phyloP scores from a whole-genome alignment of 768 basidiomycete genomes.

The Peribolospora baueri region DNA sequence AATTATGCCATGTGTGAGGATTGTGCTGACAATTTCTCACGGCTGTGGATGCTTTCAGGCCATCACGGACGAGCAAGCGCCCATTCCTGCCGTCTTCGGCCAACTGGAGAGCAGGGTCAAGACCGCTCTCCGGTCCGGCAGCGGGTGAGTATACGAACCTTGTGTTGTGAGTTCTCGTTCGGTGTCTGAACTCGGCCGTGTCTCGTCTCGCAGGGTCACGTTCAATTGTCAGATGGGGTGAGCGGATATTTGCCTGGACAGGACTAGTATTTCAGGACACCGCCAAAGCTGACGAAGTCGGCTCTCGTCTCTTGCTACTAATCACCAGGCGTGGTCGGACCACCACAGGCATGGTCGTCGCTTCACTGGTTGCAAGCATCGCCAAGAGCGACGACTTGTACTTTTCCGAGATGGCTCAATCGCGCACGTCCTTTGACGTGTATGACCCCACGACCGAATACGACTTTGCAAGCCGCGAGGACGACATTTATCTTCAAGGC shows the following conservation, averaged over 20 bases:
- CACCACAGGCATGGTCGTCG: conserved; percentile 87
- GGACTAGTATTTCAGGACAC: too few species aligned
- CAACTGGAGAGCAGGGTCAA: conserved; percentile 52
- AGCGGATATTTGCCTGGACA: conserved; percentile 18
- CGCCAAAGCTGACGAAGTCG: too few species aligned
- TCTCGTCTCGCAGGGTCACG: conserved; percentile 19
- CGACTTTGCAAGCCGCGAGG: not conserved
- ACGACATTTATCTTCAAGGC: conserved; percentile 24
- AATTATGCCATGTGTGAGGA: not conserved
- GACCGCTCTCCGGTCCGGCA: conserved; percentile 19
- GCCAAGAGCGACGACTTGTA: conserved; percentile 21
- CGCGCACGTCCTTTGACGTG: not conserved
- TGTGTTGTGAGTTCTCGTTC: conserved; percentile 11
- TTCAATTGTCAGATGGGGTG: conserved; percentile 98
- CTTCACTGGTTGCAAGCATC: conserved; percentile 46
- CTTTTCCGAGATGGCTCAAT: conserved; percentile 17
- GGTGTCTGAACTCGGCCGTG: not conserved
- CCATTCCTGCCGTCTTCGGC: conserved; percentile 61
- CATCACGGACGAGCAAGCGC: conserved; percentile 92
- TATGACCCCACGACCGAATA: not conserved
- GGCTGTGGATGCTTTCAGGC: conserved; percentile 19
- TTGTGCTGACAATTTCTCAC: too few species aligned
- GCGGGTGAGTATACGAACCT: conserved; percentile 8
- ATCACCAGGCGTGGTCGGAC: conserved; percentile 29
- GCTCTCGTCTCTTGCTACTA: not conserved